Percentiles rank a stretch among this genome's conserved stretches.
Conservation (phyloP, 495 filamentous ascomycete species). For the Aspergillus cavernicola region DNA sequence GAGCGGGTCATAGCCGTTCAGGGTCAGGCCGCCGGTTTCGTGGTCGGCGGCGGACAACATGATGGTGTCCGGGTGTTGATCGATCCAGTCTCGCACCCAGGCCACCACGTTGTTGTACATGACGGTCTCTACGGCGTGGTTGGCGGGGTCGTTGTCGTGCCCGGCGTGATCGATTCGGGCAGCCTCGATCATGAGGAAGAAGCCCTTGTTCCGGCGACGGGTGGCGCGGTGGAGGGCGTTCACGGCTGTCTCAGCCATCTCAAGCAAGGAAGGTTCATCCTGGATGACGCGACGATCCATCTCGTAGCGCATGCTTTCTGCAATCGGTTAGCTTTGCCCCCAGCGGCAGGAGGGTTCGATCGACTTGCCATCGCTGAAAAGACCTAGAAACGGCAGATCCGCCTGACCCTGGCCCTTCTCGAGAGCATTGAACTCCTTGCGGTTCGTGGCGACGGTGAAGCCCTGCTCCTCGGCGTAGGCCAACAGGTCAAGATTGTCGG, state of each 20-base stretch:
- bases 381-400: background rate
- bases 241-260: background rate
- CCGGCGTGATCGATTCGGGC: constrained; percentile 6
- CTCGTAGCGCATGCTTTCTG: constrained; percentile 9
- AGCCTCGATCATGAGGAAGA: constrained; percentile 9
- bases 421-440: constrained; percentile 3
- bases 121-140: constrained; percentile 1
- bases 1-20: constrained; percentile 3
- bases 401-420: background rate
- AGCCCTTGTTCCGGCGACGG: background rate
- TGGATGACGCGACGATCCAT: constrained; percentile 2
- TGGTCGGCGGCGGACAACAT: constrained; percentile 3
- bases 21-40: constrained; percentile 1
- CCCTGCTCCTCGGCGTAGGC: constrained; percentile 4
- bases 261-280: constrained; percentile 4
- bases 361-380: constrained; percentile 4
- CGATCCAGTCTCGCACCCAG: constrained; percentile 8
- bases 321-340: background rate
- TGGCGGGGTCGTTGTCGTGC: constrained; percentile 4
- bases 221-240: background rate
- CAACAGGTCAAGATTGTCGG: constrained; percentile 4
- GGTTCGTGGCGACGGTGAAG: background rate
- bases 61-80: constrained; percentile 6
- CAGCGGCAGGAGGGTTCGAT: background rate
- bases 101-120: constrained; percentile 8